Evolutionary conservation across 345 rosid species (phyloP).

Genomic region (Melastoma malabathricum): DNA sequence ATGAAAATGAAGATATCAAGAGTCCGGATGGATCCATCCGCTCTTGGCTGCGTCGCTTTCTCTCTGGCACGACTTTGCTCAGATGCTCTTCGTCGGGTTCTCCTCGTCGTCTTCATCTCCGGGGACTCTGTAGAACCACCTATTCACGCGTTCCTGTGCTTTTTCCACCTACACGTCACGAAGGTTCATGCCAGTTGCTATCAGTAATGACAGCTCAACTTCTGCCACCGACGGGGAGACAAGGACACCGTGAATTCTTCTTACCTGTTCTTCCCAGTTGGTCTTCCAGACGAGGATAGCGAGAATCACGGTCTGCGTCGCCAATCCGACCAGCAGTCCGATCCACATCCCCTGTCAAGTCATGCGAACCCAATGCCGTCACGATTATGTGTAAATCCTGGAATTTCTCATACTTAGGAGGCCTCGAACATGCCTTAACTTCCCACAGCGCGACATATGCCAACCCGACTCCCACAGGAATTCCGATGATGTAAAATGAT

Average conservation of each 20-base stretch:
- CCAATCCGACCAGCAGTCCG: conserved; percentile 27
- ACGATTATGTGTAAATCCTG: too few species aligned
- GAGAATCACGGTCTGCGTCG: conserved; percentile 21
- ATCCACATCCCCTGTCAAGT: conserved; percentile 28
- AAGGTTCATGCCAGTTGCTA: neutral
- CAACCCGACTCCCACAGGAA: conserved; percentile 22
- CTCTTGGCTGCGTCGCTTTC: too few species aligned
- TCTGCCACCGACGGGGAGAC: neutral
- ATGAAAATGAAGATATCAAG: too few species aligned
- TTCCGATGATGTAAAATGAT: conserved; percentile 13
- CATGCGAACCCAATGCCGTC: too few species aligned
- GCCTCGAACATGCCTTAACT: neutral
- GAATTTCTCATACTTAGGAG: too few species aligned
- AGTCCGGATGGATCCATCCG: too few species aligned
- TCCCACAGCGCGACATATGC: conserved; percentile 2
- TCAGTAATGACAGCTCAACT: too few species aligned
- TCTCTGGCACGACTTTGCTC: too few species aligned
- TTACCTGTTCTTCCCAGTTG: conserved; percentile 8
- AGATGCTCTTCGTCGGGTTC: neutral
- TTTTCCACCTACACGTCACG: conserved; percentile 10
- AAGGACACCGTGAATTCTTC: neutral
- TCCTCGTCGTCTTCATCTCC: neutral
- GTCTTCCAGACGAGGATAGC: conserved; percentile 21
- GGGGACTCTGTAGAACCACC: conserved; percentile 5
- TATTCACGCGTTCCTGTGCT: conserved; percentile 14